Conservation (phyloP, 495 filamentous ascomycete genomes). For the Pyrenula aspistea region DNA sequence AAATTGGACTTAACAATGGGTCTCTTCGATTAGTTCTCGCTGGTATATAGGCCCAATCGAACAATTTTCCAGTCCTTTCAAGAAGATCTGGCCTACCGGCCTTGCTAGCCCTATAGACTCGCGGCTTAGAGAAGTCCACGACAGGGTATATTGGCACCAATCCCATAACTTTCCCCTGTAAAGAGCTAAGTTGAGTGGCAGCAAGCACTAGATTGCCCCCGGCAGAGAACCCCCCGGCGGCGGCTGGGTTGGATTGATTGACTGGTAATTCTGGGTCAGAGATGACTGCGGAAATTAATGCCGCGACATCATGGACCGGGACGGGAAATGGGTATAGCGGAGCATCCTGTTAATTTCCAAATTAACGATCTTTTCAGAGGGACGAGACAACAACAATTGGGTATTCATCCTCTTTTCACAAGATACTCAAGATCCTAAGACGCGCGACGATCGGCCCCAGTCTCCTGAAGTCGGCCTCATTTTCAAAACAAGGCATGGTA, state of each 20-base stretch:
- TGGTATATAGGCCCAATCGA: background rate
- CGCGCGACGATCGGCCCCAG: no score
- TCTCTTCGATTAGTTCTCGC: background rate
- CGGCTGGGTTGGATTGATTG: background rate
- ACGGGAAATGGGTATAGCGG: background rate
- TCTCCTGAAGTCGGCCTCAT: no score
- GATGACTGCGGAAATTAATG: background rate
- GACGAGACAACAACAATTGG: no score
- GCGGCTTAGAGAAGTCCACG: background rate
- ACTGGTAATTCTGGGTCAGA: background rate
- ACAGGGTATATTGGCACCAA: background rate
- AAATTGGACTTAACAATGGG: background rate
- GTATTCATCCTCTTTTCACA: no score
- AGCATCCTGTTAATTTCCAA: background rate
- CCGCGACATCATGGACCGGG: background rate
- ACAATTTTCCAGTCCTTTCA: background rate
- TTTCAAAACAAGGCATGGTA: no score
- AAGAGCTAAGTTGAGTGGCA: background rate
- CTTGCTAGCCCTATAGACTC: background rate
- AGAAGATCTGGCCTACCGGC: background rate
- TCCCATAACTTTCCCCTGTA: background rate
- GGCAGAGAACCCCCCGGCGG: background rate
- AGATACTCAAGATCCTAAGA: no score
- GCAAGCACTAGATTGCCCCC: background rate
- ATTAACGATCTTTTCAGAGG: no score